phyloP scores from a whole-genome alignment of 441 rosid species.

The Rhodomyrtus psidioides region DNA sequence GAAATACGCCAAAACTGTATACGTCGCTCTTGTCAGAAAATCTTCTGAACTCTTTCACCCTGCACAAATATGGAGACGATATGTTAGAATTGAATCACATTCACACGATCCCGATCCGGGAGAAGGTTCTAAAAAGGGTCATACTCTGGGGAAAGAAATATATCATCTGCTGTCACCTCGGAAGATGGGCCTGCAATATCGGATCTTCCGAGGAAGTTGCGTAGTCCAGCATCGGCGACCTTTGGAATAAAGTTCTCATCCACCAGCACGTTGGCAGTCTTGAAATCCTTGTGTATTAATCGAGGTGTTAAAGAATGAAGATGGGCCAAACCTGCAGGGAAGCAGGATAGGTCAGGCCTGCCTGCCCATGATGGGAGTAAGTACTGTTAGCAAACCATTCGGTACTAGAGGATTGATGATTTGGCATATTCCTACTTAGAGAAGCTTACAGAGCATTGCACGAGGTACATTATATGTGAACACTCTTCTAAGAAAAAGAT shows the following conservation, averaged over 20 bases:
- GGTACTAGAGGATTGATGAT: neutral
- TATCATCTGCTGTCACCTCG: conserved; percentile 59
- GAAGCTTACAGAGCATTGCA: conserved; percentile 11
- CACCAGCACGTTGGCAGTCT: conserved; percentile 68
- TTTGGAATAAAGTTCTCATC: conserved; percentile 62
- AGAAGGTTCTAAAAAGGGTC: neutral
- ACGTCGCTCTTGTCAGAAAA: conserved; percentile 69
- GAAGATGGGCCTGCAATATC: conserved; percentile 80
- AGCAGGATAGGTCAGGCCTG: conserved; percentile 7
- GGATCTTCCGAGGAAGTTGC: conserved; percentile 62
- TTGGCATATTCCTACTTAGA: neutral
- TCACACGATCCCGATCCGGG: neutral
- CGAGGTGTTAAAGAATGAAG: conserved; percentile 66
- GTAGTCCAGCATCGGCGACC: conserved; percentile 70
- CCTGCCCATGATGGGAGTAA: conserved; percentile 7
- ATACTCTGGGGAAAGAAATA: conserved; percentile 88
- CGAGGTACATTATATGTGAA: conserved; percentile 5
- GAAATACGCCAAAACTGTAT: conserved; percentile 66
- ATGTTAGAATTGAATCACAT: neutral
- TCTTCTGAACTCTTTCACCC: conserved; percentile 57
- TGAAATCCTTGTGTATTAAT: conserved; percentile 60
- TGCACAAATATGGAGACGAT: neutral
- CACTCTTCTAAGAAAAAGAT: conserved; percentile 25
- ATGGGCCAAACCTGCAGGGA: conserved; percentile 54
- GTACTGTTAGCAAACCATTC: conserved; percentile 12